A percentile compares a stretch with the other conserved stretches of the same genome.
phyloP scores from a whole-genome alignment of 768 basidiomycete species.

The Asterophora parasitica region DNA sequence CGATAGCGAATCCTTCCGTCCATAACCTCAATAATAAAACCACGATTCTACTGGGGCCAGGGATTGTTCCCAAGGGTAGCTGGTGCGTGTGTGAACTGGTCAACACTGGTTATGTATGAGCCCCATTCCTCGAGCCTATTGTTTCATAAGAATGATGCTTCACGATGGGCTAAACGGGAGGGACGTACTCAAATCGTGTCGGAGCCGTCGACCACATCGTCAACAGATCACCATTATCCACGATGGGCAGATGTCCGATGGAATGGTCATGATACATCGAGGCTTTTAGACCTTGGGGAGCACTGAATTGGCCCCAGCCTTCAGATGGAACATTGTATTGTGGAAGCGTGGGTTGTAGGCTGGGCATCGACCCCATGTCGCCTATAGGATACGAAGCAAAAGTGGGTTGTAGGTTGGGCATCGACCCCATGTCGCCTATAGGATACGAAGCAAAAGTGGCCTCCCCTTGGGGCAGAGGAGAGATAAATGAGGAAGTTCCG shows the following conservation, averaged over 20 bases:
- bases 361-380: neutral
- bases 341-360: neutral
- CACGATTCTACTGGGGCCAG: neutral
- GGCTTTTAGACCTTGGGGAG: neutral
- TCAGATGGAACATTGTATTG: neutral
- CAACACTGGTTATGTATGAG: constrained; percentile 34
- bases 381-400: neutral
- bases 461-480: neutral
- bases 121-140: constrained; percentile 40
- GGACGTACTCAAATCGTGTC: constrained; percentile 52
- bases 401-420: too few species aligned
- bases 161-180: neutral
- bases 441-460: neutral
- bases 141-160: neutral
- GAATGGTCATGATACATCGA: neutral
- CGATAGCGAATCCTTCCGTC: neutral
- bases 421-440: neutral
- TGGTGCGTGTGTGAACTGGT: constrained; percentile 24
- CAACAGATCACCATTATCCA: constrained; percentile 49
- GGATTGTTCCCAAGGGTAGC: neutral
- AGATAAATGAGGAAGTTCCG: neutral
- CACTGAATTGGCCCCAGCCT: constrained; percentile 3
- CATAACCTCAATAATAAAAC: neutral
- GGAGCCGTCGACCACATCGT: constrained; percentile 63
- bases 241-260: constrained; percentile 16